Evolutionary conservation across 257 asterid genomes (phyloP), one percentile per base, ranked within the genome.

Genomic region (Solanum etuberosum): DNA sequence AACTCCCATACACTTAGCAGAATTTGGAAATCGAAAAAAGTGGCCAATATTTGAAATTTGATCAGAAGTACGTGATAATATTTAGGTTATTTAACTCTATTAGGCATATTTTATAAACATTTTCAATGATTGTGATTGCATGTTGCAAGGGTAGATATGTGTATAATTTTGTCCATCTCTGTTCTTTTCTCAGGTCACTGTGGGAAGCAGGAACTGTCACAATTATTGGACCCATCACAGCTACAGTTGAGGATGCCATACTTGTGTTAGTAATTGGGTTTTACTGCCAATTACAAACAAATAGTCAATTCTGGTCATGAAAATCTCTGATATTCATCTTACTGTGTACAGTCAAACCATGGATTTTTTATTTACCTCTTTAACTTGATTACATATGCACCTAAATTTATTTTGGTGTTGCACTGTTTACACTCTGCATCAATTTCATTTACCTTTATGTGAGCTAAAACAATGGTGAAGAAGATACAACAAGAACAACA

Each of bases 161-260:
- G 32, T 43, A 80, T 80, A 46, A 48, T 80, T 78, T 80, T 59
- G 27, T 43, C 34, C 65, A 46, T 27, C 42, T 37, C 85, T 74
- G 65, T 46, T 81, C 81, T 74, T 83, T 85, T 90, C 86, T 84
- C 96, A 97, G 99, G 86, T 88, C 99, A 89, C 70, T 93, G 86
- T 97, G 98, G 90, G 97, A 94, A 89, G 86, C 96, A 4, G 98
- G 99, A 91, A 96, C 99, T 57, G 98, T 97, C 13, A 98, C 93
- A 94, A 90, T 97, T 84, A 93, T 96, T 61, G 99, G 99, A 61
- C 98, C 99, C 84, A 93, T 97, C 87, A 87, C 99, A 85, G 92
- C 99, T 67, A 91, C 91, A 84, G 98, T 97, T 89, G 99, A 97
- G 93, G 99, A 97, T 91, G 89, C 95, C 42, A 87, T 93, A 80